A percentile compares a stretch with the other conserved stretches of the same genome.
These are phyloP conservation scores for Globisporangium emineosum DNA, from an alignment of 352 stramenopile genomes.

Conservation along the genomic window DNA sequence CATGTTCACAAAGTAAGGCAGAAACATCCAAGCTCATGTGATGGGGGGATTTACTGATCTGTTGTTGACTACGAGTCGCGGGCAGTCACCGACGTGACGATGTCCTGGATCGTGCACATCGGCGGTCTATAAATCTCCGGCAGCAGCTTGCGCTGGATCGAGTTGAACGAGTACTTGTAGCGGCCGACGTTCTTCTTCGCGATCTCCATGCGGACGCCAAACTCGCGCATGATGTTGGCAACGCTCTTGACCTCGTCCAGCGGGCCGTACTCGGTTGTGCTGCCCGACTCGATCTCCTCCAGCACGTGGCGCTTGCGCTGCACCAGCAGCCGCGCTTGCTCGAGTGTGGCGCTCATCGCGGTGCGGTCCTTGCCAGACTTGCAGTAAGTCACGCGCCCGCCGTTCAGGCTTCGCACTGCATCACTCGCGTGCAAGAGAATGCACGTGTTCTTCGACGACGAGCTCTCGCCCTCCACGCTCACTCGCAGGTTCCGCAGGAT, in stretches of 20 bases:
- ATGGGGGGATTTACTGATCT: background rate
- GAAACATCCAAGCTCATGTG: background rate
- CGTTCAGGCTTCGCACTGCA: conserved; percentile 88
- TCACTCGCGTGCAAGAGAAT: conserved; percentile 84
- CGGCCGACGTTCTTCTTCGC: conserved; percentile 97
- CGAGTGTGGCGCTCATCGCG: conserved; percentile 96
- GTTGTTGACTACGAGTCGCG: conserved; percentile 61
- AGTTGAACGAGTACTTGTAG: conserved; percentile 97
- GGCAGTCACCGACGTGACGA: conserved; percentile 88
- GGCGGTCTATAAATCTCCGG: conserved; percentile 91
- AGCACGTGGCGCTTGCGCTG: conserved; percentile 72
- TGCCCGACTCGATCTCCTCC: conserved; percentile 61
- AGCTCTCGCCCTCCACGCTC: conserved; percentile 72
- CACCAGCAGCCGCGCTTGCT: conserved; percentile 90
- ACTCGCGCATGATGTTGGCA: conserved; percentile 88
- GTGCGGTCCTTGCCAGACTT: conserved; percentile 98
- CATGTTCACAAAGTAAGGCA: background rate
- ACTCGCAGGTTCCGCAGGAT: conserved; percentile 61
- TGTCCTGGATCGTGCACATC: conserved; percentile 88
- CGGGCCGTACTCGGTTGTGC: conserved; percentile 39
- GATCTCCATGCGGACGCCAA: conserved; percentile 93
- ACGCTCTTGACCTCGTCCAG: conserved; percentile 77
- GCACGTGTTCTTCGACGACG: conserved; percentile 81
- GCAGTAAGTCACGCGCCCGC: conserved; percentile 94
- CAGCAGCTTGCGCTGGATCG: conserved; percentile 94